Percentiles rank a stretch among this genome's conserved stretches.
phyloP scores from a whole-genome alignment of 2,329 filamentous ascomycete species.

The Alternaria viburni region DNA sequence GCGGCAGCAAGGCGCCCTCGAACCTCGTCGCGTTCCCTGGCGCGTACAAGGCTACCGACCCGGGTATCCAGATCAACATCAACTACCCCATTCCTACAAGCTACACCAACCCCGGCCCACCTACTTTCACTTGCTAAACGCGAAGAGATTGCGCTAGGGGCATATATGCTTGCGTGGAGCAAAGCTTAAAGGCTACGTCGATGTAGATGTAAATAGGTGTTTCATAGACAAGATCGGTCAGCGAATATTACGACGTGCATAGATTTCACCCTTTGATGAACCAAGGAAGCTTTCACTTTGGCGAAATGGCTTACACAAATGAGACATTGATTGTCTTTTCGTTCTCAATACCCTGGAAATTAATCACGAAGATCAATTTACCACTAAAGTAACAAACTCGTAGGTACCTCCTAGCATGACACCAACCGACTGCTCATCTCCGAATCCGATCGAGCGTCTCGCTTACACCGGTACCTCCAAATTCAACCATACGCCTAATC shows the following conservation, averaged over 20 bases:
- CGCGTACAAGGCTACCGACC: slow-evolving; percentile 34
- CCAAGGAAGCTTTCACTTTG: neutral
- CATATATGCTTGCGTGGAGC: neutral
- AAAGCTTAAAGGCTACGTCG: neutral
- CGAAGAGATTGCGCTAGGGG: neutral
- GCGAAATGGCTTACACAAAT: neutral
- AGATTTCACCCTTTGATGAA: neutral
- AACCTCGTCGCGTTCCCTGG: slow-evolving; percentile 51
- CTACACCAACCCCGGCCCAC: slow-evolving; percentile 8
- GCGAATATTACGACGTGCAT: neutral
- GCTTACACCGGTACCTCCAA: too few relatives aligned
- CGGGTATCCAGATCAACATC: slow-evolving; percentile 43
- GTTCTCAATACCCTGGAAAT: neutral
- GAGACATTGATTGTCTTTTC: neutral
- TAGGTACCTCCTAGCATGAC: neutral
- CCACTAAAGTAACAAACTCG: neutral
- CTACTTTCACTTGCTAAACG: slow-evolving; percentile 8
- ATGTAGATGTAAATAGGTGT: neutral
- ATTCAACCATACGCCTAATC: too few relatives aligned
- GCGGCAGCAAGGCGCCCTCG: slow-evolving; percentile 43
- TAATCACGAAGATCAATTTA: neutral
- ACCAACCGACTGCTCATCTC: neutral
- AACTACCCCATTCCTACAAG: slow-evolving; percentile 25
- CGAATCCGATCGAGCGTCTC: neutral
- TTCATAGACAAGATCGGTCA: neutral